Conservation (phyloP, 768 basidiomycete species). For the Guyanaporus albipodus region DNA sequence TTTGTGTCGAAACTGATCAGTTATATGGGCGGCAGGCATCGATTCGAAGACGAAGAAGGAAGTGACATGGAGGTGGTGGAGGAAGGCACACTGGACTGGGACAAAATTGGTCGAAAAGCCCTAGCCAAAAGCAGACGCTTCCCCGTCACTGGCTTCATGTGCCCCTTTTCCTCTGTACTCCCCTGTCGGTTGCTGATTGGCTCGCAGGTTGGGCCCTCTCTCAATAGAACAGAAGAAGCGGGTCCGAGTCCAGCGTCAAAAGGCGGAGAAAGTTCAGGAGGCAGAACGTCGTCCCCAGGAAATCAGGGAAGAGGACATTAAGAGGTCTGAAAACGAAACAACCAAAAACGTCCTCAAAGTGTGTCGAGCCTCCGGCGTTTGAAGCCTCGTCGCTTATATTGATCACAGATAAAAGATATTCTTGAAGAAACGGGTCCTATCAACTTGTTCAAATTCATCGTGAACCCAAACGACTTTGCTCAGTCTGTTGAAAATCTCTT, state of each 20-base stretch:
- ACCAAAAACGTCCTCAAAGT: slow-evolving; percentile 80
- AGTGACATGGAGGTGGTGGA: slow-evolving; percentile 53
- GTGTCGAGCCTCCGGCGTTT: slow-evolving; percentile 22
- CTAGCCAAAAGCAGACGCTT: slow-evolving; percentile 76
- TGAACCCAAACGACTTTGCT: slow-evolving; percentile 87
- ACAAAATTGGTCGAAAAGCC: slow-evolving; percentile 79
- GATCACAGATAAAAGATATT: slow-evolving; percentile 54
- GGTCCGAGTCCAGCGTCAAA: slow-evolving; percentile 52
- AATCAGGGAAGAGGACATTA: slow-evolving; percentile 77
- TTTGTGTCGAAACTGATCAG: slow-evolving; percentile 72
- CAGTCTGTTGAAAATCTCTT: slow-evolving; percentile 98
- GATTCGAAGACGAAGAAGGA: slow-evolving; percentile 44
- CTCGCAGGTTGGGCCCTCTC: slow-evolving; percentile 85
- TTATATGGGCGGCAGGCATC: slow-evolving; percentile 70
- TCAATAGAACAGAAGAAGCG: slow-evolving; percentile 83
- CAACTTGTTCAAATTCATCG: slow-evolving; percentile 82
- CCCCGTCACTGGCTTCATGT: slow-evolving; percentile 89
- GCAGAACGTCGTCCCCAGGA: slow-evolving; percentile 73
- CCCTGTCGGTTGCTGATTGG: slow-evolving; percentile 12
- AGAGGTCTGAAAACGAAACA: slow-evolving; percentile 83
- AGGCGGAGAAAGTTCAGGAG: slow-evolving; percentile 67
- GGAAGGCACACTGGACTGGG: slow-evolving; percentile 68
- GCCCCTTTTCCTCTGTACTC: slow-evolving; percentile 22
- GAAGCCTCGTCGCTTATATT: not conserved
- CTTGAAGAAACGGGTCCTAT: slow-evolving; percentile 48